Evolutionary conservation across 495 filamentous ascomycete species (phyloP).

Genomic region (Talaromyces liani): DNA sequence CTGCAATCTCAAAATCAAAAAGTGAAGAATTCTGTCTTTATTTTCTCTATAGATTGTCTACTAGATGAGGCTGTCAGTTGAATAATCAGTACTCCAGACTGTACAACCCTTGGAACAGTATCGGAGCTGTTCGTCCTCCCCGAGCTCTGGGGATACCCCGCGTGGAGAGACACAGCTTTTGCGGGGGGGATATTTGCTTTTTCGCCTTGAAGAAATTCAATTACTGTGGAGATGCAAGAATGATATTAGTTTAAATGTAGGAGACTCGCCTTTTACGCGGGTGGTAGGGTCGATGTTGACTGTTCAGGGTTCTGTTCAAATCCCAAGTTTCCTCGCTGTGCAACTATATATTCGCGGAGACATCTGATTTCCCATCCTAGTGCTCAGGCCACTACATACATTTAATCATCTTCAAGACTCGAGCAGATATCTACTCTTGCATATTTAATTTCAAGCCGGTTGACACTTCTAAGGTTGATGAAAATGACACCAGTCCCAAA

Average conservation of each 20-base stretch:
- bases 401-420: neutral
- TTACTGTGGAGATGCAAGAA: neutral
- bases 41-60: too few species aligned
- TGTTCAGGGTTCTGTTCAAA: too few species aligned
- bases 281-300: neutral
- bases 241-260: neutral
- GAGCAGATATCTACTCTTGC: neutral
- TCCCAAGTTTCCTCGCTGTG: too few species aligned
- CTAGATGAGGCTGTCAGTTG: too few species aligned
- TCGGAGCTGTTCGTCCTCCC: neutral
- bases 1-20: too few species aligned
- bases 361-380: neutral
- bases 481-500: neutral
- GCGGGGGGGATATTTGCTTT: neutral
- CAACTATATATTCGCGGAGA: neutral
- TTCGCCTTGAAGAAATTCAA: neutral
- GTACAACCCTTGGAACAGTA: neutral
- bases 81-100: too few species aligned
- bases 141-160: neutral
- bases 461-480: too few species aligned
- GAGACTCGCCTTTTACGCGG: neutral
- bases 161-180: neutral
- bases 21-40: too few species aligned
- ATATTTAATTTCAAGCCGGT: neutral
- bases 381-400: too few species aligned